phyloP scores from a whole-genome alignment of 2,329 filamentous ascomycete genomes.

The Botrytis tulipae region DNA sequence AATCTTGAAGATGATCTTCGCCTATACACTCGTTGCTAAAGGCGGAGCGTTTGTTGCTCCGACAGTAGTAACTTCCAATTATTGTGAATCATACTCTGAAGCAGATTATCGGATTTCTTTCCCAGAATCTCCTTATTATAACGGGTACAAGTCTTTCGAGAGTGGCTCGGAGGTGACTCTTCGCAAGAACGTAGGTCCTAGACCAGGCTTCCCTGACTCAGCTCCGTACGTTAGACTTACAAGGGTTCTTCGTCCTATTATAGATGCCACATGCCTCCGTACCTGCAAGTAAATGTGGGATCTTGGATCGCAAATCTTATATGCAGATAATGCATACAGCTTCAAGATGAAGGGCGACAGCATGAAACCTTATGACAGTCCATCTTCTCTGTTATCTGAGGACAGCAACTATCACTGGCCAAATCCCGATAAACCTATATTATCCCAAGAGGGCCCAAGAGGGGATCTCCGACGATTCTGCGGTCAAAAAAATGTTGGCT shows the following conservation, averaged over 20 bases:
- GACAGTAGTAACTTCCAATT: neutral
- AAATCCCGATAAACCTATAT: neutral
- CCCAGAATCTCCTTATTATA: neutral
- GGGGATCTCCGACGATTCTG: fast-evolving
- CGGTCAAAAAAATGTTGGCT: neutral
- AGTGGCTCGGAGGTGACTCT: neutral
- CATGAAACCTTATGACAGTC: too few relatives aligned
- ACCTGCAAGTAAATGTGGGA: neutral
- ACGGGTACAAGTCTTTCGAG: neutral
- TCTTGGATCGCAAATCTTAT: neutral
- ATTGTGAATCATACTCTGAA: neutral
- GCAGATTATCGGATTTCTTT: neutral
- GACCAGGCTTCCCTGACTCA: neutral
- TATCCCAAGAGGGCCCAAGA: neutral
- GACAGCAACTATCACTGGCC: neutral
- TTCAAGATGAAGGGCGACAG: neutral
- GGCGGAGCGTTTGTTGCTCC: neutral
- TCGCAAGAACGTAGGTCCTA: neutral
- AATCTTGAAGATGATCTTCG: neutral
- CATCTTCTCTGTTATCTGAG: neutral
- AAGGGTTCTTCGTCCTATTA: neutral
- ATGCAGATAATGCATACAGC: neutral
- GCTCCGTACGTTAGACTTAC: neutral
- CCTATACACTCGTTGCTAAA: neutral
- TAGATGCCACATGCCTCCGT: neutral